Evolutionary conservation across 345 rosid species (phyloP).

Genomic region (Arabis alpina): DNA sequence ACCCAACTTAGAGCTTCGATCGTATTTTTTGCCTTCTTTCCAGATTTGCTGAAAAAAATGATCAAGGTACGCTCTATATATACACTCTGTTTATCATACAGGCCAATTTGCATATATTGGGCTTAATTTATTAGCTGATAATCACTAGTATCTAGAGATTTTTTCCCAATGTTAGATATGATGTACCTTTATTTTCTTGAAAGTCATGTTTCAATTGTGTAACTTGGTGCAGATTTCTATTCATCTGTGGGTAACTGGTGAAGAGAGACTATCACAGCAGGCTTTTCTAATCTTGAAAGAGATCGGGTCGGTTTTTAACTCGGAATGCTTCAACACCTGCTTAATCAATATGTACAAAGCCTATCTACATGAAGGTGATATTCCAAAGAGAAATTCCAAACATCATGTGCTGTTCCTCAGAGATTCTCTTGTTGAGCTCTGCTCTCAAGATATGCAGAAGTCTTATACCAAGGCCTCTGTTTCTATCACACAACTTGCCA

Average conservation of each 20-base stretch:
- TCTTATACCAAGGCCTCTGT: conserved; percentile 63
- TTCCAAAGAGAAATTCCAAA: conserved; percentile 52
- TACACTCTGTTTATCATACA: too few species aligned
- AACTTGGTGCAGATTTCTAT: conserved; percentile 59
- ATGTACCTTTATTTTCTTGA: neutral
- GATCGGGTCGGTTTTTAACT: conserved; percentile 58
- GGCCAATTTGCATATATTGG: too few species aligned
- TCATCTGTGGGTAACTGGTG: conserved; percentile 83
- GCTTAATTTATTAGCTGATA: too few species aligned
- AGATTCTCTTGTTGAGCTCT: conserved; percentile 70
- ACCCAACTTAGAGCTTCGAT: conserved; percentile 61
- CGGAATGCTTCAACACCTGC: conserved; percentile 66
- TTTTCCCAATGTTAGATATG: conserved; percentile 1
- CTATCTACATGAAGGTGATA: conserved; percentile 67
- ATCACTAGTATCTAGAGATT: too few species aligned
- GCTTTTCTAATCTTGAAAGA: conserved; percentile 66
- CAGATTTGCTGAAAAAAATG: conserved; percentile 59
- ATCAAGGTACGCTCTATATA: conserved; percentile 64
- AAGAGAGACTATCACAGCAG: conserved; percentile 54
- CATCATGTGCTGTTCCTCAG: conserved; percentile 57
- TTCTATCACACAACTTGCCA: conserved; percentile 70
- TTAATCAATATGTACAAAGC: conserved; percentile 67
- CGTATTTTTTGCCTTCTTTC: conserved; percentile 66
- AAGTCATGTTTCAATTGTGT: conserved; percentile 25
- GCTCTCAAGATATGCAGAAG: conserved; percentile 81